A percentile compares a stretch with the other conserved stretches of the same genome.
phyloP scores from a whole-genome alignment of 2,329 filamentous ascomycete genomes.

The Fusarium musae region DNA sequence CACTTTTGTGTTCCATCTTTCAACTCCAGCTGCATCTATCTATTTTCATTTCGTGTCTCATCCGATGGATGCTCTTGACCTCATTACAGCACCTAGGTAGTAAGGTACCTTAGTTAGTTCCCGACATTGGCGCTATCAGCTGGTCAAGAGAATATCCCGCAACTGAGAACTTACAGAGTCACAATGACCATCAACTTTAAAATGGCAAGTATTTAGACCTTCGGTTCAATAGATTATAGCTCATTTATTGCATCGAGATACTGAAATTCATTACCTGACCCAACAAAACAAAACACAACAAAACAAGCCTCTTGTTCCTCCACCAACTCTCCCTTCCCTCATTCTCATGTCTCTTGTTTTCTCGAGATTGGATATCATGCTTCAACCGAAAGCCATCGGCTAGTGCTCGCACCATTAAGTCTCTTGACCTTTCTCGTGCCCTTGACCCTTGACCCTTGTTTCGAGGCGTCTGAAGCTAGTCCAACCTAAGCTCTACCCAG shows the following conservation, averaged over 20 bases:
- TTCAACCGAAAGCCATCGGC: conserved; percentile 22
- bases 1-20: background rate
- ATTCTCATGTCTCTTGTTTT: conserved; percentile 11
- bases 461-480: conserved; percentile 29
- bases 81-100: background rate
- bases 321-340: background rate
- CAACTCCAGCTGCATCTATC: background rate
- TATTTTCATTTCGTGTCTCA: background rate
- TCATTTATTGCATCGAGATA: conserved; percentile 3
- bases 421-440: conserved; percentile 13
- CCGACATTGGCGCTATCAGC: background rate
- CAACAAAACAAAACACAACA: background rate
- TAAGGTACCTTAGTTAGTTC: background rate
- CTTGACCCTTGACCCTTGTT: conserved; percentile 17
- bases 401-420: conserved; percentile 31
- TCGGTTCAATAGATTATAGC: background rate
- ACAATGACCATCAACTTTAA: background rate
- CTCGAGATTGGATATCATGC: conserved; percentile 36
- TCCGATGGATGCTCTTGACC: background rate
- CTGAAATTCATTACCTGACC: background rate
- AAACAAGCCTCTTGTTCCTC: conserved; percentile 6
- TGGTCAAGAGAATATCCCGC: conserved; percentile 14
- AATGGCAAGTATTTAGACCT: background rate
- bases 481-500: conserved; percentile 13
- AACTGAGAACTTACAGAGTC: conserved; percentile 4